These are phyloP conservation scores for Bremia lactucae DNA, from an alignment of 352 stramenopile species.

Conservation along the genomic window DNA sequence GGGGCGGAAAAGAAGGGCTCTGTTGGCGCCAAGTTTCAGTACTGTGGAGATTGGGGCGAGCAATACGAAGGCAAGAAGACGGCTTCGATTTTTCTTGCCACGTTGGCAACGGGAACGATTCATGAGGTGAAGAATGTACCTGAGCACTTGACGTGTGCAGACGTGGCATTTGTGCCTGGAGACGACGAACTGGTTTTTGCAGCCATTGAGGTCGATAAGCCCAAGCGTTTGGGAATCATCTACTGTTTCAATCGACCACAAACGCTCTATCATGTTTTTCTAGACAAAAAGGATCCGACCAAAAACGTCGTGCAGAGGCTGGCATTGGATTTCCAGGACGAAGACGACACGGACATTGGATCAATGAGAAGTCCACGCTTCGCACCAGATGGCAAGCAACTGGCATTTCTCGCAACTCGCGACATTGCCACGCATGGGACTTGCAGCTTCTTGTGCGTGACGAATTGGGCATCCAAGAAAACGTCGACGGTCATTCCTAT, in stretches of 20 bases:
- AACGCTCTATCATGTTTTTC: conserved; percentile 40
- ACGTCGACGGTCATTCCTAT: conserved; percentile 55
- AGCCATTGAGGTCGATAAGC: conserved; percentile 38
- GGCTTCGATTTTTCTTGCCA: conserved; percentile 53
- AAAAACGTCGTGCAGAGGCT: conserved; percentile 33
- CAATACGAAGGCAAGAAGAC: conserved; percentile 73
- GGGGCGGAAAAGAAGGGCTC: conserved; percentile 17
- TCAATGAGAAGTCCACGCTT: conserved; percentile 54
- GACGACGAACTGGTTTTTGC: conserved; percentile 57
- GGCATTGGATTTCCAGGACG: conserved; percentile 23
- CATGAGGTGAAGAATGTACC: conserved; percentile 48
- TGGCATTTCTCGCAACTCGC: conserved; percentile 61
- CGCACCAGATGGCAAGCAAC: conserved; percentile 46
- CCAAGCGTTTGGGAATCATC: conserved; percentile 65
- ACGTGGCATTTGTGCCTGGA: conserved; percentile 50
- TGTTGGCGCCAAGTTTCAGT: conserved; percentile 52
- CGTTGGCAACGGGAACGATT: conserved; percentile 49
- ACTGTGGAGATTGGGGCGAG: conserved; percentile 77
- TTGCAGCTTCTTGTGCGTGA: conserved; percentile 50
- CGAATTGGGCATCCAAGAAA: conserved; percentile 51
- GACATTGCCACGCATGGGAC: conserved; percentile 69
- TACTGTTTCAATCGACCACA: conserved; percentile 83
- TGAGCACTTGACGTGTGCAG: conserved; percentile 45
- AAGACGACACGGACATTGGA: conserved; percentile 27
- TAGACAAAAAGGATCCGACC: conserved; percentile 16